Evolutionary conservation across 2,329 filamentous ascomycete species (phyloP), one percentile per base, ranked within the genome.

Genomic region (Paraconiothyrium brasiliense): DNA sequence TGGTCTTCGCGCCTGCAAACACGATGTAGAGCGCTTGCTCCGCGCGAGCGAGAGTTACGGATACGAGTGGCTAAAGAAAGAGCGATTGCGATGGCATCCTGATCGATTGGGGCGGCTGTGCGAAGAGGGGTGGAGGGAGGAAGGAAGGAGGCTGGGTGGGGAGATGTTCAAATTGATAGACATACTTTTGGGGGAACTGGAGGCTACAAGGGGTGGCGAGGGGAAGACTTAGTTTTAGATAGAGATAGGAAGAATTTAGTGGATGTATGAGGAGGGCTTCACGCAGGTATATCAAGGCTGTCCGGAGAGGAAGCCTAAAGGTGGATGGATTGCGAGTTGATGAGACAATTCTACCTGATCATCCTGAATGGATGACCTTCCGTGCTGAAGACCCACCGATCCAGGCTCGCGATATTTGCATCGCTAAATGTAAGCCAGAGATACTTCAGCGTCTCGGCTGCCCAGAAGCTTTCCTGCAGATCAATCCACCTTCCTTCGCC

Each of bases 341-440:
- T 14, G 11, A 5, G 37, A 5, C 16, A 39, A 7, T 41, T 20
- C 14, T 22, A 77, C 51, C 76, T 64, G 49, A 78, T 79, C 71
- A 79, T 78, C 52, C 77, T 68, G 37, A 81, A 79, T 6, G 71
- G 62, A 75, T 79, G 78, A 8, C 75, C 79, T 67, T 81, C 81
- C 5, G 80, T 82, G 62, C 76, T 83, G 66, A 81, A 82, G 22
- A 81, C 79, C 79, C 78, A 81, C 7, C 69, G 69, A 69, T 81
- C 77, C 65, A 81, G 63, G 63, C 71, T 79, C 61, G 70, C 77
- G 1, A 74, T 72, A 5, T 76, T 69, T 5, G 70, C 71, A 57
- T 78, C 73, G 3, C 68, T 62, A 63, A 81, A 80, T 2, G 77
- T 76, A n/a, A 81, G 62, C 63, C 71, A 81, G 6, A 78, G 64